A percentile compares a stretch with the other conserved stretches of the same genome.
Evolutionary conservation across 257 asterid genomes (phyloP).

Genomic region (Thymus quinquecostatus): DNA sequence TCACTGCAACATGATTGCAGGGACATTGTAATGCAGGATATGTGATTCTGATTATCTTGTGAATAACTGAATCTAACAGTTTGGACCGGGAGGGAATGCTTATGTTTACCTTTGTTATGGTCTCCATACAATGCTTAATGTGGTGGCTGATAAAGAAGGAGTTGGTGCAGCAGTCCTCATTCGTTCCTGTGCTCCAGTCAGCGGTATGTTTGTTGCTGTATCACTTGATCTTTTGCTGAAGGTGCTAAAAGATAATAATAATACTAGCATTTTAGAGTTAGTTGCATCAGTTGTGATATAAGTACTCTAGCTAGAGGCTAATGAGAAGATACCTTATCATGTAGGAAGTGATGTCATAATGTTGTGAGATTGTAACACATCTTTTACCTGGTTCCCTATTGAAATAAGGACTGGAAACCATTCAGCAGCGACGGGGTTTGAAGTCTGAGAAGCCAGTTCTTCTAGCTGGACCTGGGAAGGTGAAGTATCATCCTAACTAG

Average conservation of each 20-base stretch:
- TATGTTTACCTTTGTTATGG: slow-evolving; percentile 94
- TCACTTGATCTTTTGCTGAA: not conserved
- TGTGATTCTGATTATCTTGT: not conserved
- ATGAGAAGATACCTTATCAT: no score
- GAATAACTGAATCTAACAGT: slow-evolving; percentile 42
- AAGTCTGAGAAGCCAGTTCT: slow-evolving; percentile 83
- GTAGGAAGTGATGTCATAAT: no score
- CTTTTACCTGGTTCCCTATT: slow-evolving; percentile 6
- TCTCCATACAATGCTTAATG: slow-evolving; percentile 85
- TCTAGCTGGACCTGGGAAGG: slow-evolving; percentile 97
- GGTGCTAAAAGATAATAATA: no score
- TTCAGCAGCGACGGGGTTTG: slow-evolving; percentile 77
- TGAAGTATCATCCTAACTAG: slow-evolving; percentile 24
- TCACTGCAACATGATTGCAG: not conserved
- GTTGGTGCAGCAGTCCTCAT: slow-evolving; percentile 85
- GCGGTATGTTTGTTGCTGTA: slow-evolving; percentile 48
- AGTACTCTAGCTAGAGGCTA: no score
- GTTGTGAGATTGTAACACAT: not conserved
- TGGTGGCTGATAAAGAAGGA: slow-evolving; percentile 93
- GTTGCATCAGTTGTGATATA: not conserved
- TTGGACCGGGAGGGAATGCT: slow-evolving; percentile 94
- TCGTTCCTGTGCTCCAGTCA: slow-evolving; percentile 89
- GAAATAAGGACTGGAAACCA: slow-evolving; percentile 70
- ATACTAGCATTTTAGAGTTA: not conserved
- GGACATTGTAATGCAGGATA: not conserved